A percentile compares a stretch with the other conserved stretches of the same genome.
phyloP scores from a whole-genome alignment of 2,329 filamentous ascomycete species.

The Fusarium sp. region DNA sequence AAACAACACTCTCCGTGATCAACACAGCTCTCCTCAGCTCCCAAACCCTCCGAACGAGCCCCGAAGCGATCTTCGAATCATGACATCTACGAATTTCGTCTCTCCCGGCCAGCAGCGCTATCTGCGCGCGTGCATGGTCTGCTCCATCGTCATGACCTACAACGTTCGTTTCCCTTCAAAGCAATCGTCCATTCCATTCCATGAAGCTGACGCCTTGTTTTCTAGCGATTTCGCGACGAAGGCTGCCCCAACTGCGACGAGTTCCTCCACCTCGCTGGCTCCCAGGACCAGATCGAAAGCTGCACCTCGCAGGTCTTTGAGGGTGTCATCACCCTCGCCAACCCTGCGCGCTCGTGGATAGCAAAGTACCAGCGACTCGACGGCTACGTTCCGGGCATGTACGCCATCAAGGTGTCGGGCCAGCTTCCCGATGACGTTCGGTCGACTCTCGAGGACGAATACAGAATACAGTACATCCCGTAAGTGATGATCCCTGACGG shows the following conservation, averaged over 20 bases:
- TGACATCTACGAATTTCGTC: conserved; percentile 71
- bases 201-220: conserved; percentile 22
- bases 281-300: conserved; percentile 84
- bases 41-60: background rate
- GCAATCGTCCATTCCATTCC: background rate
- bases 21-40: background rate
- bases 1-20: conserved; percentile 11
- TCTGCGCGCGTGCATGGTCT: conserved; percentile 98
- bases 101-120: conserved; percentile 82
- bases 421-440: conserved; percentile 76
- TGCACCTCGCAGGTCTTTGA: conserved; percentile 98
- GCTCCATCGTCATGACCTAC: conserved; percentile 90
- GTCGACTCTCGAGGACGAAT: conserved; percentile 71
- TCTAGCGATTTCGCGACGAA: conserved; percentile 82
- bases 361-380: conserved; percentile 96
- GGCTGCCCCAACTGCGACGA: conserved; percentile 98
- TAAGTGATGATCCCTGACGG: conserved; percentile 44
- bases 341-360: conserved; percentile 90
- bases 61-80: conserved; percentile 29
- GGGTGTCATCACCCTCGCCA: conserved; percentile 85
- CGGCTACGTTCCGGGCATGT: conserved; percentile 87
- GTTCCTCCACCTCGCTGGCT: conserved; percentile 85
- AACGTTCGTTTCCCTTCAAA: conserved; percentile 62
- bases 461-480: conserved; percentile 74
- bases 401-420: conserved; percentile 94